A percentile compares a stretch with the other conserved stretches of the same genome.
phyloP scores from a whole-genome alignment of 129 eudicot genomes.

The Ambrosia trifida region DNA sequence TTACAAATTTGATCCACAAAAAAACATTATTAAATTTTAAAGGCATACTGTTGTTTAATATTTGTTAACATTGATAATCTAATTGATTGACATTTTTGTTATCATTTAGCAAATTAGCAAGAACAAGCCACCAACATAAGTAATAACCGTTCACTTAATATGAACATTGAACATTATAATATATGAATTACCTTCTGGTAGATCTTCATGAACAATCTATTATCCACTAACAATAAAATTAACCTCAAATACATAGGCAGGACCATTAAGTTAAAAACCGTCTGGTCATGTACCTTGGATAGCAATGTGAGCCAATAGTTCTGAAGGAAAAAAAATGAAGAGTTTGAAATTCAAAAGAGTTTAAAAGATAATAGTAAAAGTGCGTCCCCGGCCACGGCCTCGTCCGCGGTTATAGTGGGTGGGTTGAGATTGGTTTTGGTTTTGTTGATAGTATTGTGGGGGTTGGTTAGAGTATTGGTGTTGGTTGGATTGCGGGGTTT shows the following conservation, averaged over 20 bases:
- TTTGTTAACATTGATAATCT: neutral
- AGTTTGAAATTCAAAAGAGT: too few relatives aligned
- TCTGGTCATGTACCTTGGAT: neutral
- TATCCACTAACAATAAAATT: neutral
- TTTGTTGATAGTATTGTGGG: too few relatives aligned
- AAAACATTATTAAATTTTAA: neutral
- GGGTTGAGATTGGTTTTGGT: too few relatives aligned
- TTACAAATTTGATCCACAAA: neutral
- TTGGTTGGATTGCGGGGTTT: too few relatives aligned
- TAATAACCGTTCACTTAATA: neutral
- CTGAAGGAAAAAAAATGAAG: too few relatives aligned
- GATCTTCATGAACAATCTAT: constrained; percentile 3
- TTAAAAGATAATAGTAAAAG: too few relatives aligned
- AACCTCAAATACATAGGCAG: neutral
- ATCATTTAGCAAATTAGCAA: neutral
- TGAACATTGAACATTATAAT: neutral
- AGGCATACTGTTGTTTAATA: neutral
- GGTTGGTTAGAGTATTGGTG: too few relatives aligned
- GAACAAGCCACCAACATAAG: neutral
- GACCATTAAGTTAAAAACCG: neutral
- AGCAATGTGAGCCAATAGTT: neutral
- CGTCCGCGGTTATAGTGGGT: too few relatives aligned
- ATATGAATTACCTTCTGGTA: neutral
- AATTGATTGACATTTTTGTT: neutral
- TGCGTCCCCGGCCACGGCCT: too few relatives aligned